phyloP scores from a whole-genome alignment of 345 rosid genomes.

The Gynandropsis gynandra region DNA sequence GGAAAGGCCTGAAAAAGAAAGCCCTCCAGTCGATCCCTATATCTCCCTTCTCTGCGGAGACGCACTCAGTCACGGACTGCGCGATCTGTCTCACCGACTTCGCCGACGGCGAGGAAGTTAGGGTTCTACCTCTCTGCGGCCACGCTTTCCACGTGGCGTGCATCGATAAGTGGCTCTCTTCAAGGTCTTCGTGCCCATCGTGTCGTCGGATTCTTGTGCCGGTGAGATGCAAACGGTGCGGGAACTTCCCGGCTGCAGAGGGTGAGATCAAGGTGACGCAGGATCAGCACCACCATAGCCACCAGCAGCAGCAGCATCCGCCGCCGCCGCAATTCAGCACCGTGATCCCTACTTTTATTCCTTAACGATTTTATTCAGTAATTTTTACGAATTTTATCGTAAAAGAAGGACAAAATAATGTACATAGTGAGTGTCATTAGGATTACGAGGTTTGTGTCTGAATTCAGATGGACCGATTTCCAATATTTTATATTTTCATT shows the following conservation, averaged over 20 bases:
- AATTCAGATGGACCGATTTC: no score
- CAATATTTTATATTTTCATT: neutral
- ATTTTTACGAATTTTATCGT: neutral
- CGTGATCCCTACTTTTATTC: conserved; percentile 23
- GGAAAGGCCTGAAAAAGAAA: conserved; percentile 69
- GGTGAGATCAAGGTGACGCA: conserved; percentile 8
- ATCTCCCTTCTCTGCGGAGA: conserved; percentile 42
- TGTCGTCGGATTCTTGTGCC: conserved; percentile 52
- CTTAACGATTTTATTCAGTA: conserved; percentile 1
- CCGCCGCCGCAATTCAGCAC: conserved; percentile 12
- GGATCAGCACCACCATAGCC: conserved; percentile 18
- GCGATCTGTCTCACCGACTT: conserved; percentile 52
- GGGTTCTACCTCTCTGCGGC: conserved; percentile 53
- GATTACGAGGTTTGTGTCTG: no score
- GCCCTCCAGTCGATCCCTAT: conserved; percentile 55
- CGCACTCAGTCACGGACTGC: conserved; percentile 34
- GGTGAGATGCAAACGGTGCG: conserved; percentile 27
- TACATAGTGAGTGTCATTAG: conserved; percentile 24
- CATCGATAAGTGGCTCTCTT: conserved; percentile 55
- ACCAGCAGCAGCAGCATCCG: conserved; percentile 21
- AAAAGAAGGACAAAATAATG: neutral
- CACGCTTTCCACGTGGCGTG: conserved; percentile 56
- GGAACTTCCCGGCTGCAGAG: conserved; percentile 19
- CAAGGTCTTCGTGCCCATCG: conserved; percentile 59
- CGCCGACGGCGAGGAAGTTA: conserved; percentile 43